Conservation (phyloP, 352 stramenopile genomes). For the Phytophthora fragariaefolia region DNA sequence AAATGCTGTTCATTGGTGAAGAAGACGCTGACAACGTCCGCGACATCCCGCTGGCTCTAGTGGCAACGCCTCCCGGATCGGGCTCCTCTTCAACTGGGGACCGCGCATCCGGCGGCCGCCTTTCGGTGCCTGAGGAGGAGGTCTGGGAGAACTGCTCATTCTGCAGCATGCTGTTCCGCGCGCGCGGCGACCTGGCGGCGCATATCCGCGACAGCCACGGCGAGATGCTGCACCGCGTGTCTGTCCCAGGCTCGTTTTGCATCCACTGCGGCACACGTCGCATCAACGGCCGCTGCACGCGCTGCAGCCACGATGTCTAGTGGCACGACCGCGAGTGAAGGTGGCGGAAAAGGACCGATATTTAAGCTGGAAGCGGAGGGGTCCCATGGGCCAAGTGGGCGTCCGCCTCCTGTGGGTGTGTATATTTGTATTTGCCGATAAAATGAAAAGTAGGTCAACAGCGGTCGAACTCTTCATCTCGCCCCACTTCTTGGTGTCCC, state of each 20-base stretch:
- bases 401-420: conserved; percentile 24
- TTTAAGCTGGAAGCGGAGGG: conserved; percentile 31
- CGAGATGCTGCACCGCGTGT: conserved; percentile 59
- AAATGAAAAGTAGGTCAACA: conserved; percentile 26
- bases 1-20: conserved; percentile 65
- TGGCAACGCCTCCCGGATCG: conserved; percentile 27
- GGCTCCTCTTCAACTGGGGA: conserved; percentile 14
- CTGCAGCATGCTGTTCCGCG: conserved; percentile 51
- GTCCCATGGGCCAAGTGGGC: background rate
- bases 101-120: background rate
- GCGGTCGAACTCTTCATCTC: background rate
- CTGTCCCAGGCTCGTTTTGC: conserved; percentile 59
- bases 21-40: conserved; percentile 45
- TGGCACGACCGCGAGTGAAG: background rate
- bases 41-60: conserved; percentile 46
- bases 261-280: conserved; percentile 52
- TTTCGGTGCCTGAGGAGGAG: conserved; percentile 39
- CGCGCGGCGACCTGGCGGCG: conserved; percentile 43
- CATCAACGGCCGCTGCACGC: conserved; percentile 48
- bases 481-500: background rate
- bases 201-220: conserved; percentile 66
- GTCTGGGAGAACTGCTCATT: conserved; percentile 61
- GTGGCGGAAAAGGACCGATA: conserved; percentile 17
- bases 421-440: conserved; percentile 33
- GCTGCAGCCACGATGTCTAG: conserved; percentile 36